Conservation (phyloP, 495 filamentous ascomycete genomes). For the Aspergillus affinis region DNA sequence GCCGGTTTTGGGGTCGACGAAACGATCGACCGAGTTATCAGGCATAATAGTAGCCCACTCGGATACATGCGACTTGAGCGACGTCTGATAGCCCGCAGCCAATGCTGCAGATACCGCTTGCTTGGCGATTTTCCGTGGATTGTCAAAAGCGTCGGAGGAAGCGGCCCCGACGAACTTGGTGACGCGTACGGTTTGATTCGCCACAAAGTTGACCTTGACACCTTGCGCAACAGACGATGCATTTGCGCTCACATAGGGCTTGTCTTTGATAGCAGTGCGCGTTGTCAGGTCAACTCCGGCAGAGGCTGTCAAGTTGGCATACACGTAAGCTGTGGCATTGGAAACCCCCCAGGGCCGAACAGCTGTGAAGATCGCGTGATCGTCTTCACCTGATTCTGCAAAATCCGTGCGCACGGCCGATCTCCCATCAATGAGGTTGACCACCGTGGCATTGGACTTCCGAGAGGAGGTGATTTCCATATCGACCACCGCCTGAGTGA, state of each 20-base stretch:
- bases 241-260: slow-evolving; percentile 51
- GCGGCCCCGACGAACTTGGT: slow-evolving; percentile 62
- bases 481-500: slow-evolving; percentile 64
- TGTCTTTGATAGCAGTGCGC: slow-evolving; percentile 39
- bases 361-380: slow-evolving; percentile 53
- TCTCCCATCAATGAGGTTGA: slow-evolving; percentile 59
- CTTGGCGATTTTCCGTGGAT: slow-evolving; percentile 52
- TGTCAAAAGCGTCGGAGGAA: slow-evolving; percentile 58
- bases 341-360: slow-evolving; percentile 55
- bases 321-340: slow-evolving; percentile 61
- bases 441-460: slow-evolving; percentile 49
- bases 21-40: slow-evolving; percentile 61
- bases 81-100: slow-evolving; percentile 45
- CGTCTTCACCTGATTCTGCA: slow-evolving; percentile 48
- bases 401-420: slow-evolving; percentile 59
- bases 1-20: slow-evolving; percentile 55
- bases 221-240: slow-evolving; percentile 61
- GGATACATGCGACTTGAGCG: slow-evolving; percentile 46
- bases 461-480: slow-evolving; percentile 51
- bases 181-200: slow-evolving; percentile 49
- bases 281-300: slow-evolving; percentile 47
- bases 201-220: slow-evolving; percentile 47
- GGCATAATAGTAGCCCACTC: slow-evolving; percentile 59
- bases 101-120: slow-evolving; percentile 44
- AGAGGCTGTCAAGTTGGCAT: slow-evolving; percentile 48